phyloP scores from a whole-genome alignment of 2,329 filamentous ascomycete genomes.

The Metarhizium robertsii region DNA sequence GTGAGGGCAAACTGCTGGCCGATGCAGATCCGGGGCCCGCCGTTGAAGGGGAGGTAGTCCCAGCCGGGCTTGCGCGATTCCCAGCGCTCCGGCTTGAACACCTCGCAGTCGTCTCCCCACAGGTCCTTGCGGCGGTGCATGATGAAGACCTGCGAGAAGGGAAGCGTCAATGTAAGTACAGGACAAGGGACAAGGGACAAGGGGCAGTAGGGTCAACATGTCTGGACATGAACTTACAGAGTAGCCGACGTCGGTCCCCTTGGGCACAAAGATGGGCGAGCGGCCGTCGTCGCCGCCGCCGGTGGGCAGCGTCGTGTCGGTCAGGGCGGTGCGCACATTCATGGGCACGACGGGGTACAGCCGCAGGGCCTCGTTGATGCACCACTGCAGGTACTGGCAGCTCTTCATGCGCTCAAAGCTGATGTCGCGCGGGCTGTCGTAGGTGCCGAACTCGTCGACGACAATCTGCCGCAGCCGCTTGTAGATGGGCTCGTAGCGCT shows the following conservation, averaged over 20 bases:
- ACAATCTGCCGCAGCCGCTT: slow-evolving; percentile 31
- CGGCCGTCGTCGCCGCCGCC: slow-evolving; percentile 40
- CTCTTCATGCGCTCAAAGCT: slow-evolving; percentile 15
- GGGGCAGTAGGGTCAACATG: too few relatives aligned
- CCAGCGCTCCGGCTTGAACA: slow-evolving; percentile 33
- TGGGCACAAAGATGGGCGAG: slow-evolving; percentile 37
- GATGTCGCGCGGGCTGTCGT: slow-evolving; percentile 15
- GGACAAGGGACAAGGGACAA: background rate
- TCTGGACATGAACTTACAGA: slow-evolving; percentile 7
- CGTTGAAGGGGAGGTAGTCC: slow-evolving; percentile 19
- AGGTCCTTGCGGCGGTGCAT: slow-evolving; percentile 30
- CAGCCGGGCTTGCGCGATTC: slow-evolving; percentile 15
- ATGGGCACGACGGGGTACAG: slow-evolving; percentile 15
- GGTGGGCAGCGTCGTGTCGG: slow-evolving; percentile 38
- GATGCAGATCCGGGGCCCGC: slow-evolving; percentile 18
- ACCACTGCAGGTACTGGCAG: slow-evolving; percentile 16
- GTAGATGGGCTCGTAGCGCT: slow-evolving; percentile 26
- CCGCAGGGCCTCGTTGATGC: slow-evolving; percentile 14
- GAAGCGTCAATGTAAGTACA: background rate
- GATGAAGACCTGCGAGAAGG: slow-evolving; percentile 11
- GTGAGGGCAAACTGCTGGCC: slow-evolving; percentile 19
- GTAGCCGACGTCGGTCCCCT: slow-evolving; percentile 35
- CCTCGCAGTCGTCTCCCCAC: slow-evolving; percentile 28
- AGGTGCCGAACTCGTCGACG: slow-evolving; percentile 40
- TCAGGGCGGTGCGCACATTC: slow-evolving; percentile 13